phyloP scores from a whole-genome alignment of 2,329 filamentous ascomycete genomes.

The Daldinia eschscholtzii region DNA sequence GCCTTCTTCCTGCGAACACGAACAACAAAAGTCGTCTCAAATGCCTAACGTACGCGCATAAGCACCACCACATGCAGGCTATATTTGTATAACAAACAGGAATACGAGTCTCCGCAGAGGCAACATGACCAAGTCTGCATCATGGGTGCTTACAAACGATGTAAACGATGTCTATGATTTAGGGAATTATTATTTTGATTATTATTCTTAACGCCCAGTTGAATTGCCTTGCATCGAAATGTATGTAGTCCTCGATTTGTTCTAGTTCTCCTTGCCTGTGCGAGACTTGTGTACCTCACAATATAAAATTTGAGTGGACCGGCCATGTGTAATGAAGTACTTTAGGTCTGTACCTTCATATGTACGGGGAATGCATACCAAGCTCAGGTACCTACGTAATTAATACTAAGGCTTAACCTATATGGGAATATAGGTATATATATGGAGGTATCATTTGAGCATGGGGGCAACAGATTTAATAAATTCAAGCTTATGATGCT shows the following conservation, averaged over 20 bases:
- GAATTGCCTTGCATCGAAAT: neutral
- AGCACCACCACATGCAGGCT: slow-evolving; percentile 6
- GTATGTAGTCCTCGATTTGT: slow-evolving; percentile 1
- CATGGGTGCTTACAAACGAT: neutral
- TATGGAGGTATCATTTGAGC: neutral
- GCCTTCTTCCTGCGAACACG: neutral
- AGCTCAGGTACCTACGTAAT: slow-evolving; percentile 4
- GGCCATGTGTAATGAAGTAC: slow-evolving; percentile 4
- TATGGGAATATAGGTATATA: slow-evolving; percentile 3
- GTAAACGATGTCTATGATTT: neutral
- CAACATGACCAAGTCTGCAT: neutral
- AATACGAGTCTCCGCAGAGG: slow-evolving; percentile 7
- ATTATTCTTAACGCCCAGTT: neutral
- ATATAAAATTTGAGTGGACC: slow-evolving; percentile 14
- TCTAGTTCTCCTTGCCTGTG: slow-evolving; percentile 2
- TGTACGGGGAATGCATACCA: neutral
- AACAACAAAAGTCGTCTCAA: neutral
- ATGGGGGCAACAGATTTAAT: neutral
- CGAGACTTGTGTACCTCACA: slow-evolving; percentile 6
- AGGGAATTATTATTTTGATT: neutral
- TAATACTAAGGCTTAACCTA: neutral
- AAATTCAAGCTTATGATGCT: neutral
- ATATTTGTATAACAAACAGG: slow-evolving; percentile 3
- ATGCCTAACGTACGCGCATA: slow-evolving; percentile 3
- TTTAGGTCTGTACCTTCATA: neutral